A percentile compares a stretch with the other conserved stretches of the same genome.
phyloP scores from a whole-genome alignment of 495 filamentous ascomycete genomes.

The Penicillium paradoxum region DNA sequence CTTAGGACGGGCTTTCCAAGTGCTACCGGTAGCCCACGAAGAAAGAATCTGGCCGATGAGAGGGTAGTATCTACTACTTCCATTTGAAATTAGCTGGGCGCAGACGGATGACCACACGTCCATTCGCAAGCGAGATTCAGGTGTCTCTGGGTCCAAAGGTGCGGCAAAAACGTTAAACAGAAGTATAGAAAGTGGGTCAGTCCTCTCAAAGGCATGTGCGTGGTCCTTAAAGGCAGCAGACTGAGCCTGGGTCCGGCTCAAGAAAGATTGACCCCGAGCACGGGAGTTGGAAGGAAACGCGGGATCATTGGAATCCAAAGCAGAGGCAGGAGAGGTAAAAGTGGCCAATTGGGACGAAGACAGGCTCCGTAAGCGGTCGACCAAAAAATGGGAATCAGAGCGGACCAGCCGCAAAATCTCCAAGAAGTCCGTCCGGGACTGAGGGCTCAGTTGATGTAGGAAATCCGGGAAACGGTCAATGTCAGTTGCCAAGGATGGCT shows the following conservation, averaged over 20 bases:
- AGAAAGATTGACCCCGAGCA: slow-evolving; percentile 48
- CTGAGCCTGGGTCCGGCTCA: slow-evolving; percentile 56
- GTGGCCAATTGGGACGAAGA: slow-evolving; percentile 67
- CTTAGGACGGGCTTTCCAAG: slow-evolving; percentile 82
- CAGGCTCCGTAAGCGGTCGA: slow-evolving; percentile 68
- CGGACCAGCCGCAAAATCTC: slow-evolving; percentile 77
- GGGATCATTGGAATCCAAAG: slow-evolving; percentile 73
- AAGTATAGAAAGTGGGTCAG: slow-evolving; percentile 79
- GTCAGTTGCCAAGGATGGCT: slow-evolving; percentile 25
- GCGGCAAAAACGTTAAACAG: slow-evolving; percentile 81
- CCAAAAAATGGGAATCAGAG: slow-evolving; percentile 80
- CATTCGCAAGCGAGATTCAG: slow-evolving; percentile 72
- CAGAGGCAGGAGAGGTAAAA: slow-evolving; percentile 68
- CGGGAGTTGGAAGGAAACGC: slow-evolving; percentile 70
- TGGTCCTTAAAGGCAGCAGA: slow-evolving; percentile 44
- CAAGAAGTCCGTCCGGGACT: slow-evolving; percentile 68
- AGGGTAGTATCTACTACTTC: slow-evolving; percentile 38
- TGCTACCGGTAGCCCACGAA: slow-evolving; percentile 76
- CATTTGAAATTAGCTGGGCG: slow-evolving; percentile 58
- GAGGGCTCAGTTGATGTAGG: slow-evolving; percentile 71
- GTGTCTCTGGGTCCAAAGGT: slow-evolving; percentile 62
- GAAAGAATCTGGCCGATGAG: slow-evolving; percentile 56
- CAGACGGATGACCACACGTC: slow-evolving; percentile 86
- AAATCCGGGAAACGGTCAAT: slow-evolving; percentile 58
- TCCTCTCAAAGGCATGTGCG: slow-evolving; percentile 69